A percentile compares a stretch with the other conserved stretches of the same genome.
These are phyloP conservation scores for Solanum aculeatissimum DNA, from an alignment of 305 asterid species.

Conservation along the genomic window DNA sequence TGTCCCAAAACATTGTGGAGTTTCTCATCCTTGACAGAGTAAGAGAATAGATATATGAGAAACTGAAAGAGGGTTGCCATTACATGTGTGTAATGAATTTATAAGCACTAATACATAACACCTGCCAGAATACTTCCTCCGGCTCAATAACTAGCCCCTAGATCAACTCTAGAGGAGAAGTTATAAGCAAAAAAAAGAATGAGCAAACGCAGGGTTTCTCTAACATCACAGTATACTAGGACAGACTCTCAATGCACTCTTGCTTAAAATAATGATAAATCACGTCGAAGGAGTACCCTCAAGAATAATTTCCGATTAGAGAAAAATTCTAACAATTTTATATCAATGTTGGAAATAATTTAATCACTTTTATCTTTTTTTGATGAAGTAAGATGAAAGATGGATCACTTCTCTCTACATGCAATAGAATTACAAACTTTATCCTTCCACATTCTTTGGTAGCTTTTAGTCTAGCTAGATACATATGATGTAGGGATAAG, in stretches of 20 bases:
- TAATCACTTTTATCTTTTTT: neutral
- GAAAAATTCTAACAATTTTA: neutral
- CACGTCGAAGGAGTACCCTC: neutral
- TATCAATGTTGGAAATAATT: neutral
- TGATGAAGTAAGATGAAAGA: neutral
- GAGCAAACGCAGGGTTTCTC: neutral
- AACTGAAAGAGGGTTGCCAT: neutral
- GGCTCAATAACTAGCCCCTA: neutral
- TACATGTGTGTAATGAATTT: neutral
- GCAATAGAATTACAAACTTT: neutral
- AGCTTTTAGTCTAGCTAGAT: neutral
- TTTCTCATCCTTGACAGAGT: conserved; percentile 67
- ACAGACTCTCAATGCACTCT: neutral
- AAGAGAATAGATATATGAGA: conserved; percentile 7
- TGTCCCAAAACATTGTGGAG: conserved; percentile 87
- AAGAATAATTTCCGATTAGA: neutral
- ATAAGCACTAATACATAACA: neutral
- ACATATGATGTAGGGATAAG: neutral
- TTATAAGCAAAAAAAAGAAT: neutral
- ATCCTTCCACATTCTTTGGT: neutral
- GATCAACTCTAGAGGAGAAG: neutral
- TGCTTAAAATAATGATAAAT: neutral
- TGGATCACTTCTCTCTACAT: neutral
- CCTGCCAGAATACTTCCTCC: neutral
- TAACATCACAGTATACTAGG: neutral